Evolutionary conservation across 2,329 filamentous ascomycete genomes (phyloP).

Genomic region (Xylaria sp.): DNA sequence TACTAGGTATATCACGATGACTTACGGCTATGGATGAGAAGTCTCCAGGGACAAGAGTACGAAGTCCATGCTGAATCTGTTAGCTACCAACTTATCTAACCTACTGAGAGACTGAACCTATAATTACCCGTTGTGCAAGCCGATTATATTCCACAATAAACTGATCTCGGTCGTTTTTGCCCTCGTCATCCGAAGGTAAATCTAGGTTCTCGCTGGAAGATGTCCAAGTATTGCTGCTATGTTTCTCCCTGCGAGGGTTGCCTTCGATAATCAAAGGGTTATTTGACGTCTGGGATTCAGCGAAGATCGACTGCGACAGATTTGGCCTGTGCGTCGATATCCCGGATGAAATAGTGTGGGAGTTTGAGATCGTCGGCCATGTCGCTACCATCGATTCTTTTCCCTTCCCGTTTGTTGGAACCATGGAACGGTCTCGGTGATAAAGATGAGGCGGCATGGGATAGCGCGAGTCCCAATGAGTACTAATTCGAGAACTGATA

Average conservation of each 20-base stretch:
- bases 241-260: conserved; percentile 42
- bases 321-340: conserved; percentile 32
- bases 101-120: not conserved
- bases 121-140: conserved; percentile 65
- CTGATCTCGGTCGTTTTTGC: conserved; percentile 57
- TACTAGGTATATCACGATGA: conserved; percentile 18
- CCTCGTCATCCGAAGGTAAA: conserved; percentile 60
- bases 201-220: conserved; percentile 64
- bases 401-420: conserved; percentile 41
- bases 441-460: conserved; percentile 14
- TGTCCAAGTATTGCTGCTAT: conserved; percentile 67
- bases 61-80: conserved; percentile 63
- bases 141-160: conserved; percentile 70
- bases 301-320: conserved; percentile 37
- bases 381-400: conserved; percentile 38
- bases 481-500: conserved; percentile 16
- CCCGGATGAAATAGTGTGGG: conserved; percentile 18
- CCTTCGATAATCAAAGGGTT: conserved; percentile 32
- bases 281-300: conserved; percentile 39
- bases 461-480: not conserved
- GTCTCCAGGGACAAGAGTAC: conserved; percentile 46
- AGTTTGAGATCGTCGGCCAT: conserved; percentile 35
- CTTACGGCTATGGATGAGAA: conserved; percentile 42
- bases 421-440: conserved; percentile 37
- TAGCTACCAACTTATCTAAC: not conserved